Conservation (phyloP, 78 protist species). For the Dictyostelium discoideum region DNA sequence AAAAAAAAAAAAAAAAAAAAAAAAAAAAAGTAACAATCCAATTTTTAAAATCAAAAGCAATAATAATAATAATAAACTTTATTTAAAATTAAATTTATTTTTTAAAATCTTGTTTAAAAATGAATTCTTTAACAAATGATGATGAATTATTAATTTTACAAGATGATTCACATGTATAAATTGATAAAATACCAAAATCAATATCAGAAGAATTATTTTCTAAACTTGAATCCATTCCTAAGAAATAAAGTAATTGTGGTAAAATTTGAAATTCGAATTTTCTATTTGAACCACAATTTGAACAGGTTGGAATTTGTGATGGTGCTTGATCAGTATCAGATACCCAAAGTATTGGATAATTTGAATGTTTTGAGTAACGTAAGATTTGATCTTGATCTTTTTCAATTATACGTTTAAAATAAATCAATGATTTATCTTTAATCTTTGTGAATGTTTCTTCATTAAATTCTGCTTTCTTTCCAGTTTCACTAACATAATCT, state of each 20-base stretch:
- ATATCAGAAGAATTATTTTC: neutral
- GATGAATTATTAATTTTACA: neutral
- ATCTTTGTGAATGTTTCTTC: constrained; percentile 32
- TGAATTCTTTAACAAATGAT: constrained; percentile 21
- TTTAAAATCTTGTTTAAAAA: constrained; percentile 69
- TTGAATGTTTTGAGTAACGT: constrained; percentile 35
- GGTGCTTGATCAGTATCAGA: constrained; percentile 31
- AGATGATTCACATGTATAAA: constrained; percentile 51
- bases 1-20: neutral
- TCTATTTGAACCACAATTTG: constrained; percentile 6
- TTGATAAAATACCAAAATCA: constrained; percentile 55
- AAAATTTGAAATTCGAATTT: constrained; percentile 51
- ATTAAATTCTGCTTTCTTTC: neutral
- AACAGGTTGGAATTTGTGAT: constrained; percentile 4
- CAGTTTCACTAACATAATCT: constrained; percentile 42
- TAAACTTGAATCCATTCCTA: neutral
- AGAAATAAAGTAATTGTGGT: constrained; percentile 47
- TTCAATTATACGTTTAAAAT: constrained; percentile 5
- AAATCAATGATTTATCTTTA: constrained; percentile 23
- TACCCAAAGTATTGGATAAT: constrained; percentile 62
- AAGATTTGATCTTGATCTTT: constrained; percentile 16
- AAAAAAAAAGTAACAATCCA: neutral
- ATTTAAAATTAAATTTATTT: constrained; percentile 22
- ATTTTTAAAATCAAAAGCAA: too few species aligned
- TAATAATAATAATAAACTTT: too few species aligned